Evolutionary conservation across 345 rosid genomes (phyloP), one percentile per base, ranked within the genome.

Genomic region (Euphorbia pulcherrima): DNA sequence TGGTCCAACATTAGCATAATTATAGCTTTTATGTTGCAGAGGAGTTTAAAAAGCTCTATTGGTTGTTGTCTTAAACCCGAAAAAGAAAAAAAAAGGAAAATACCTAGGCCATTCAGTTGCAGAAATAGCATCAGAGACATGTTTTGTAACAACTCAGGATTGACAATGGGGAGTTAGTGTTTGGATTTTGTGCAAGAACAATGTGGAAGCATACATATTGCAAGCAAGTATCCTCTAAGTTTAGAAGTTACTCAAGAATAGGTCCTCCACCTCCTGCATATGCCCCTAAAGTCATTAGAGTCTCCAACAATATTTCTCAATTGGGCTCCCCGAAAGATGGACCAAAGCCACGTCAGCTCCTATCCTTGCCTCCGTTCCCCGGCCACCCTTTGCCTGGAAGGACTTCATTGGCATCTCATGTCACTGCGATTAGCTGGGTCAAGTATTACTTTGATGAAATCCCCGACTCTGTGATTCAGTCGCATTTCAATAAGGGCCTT

Each of bases 361-460:
- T 90, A 59, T 90, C 89, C 2, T 77, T 90, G 75, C 98, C 97
- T 23, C 86, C 93, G 4, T 92, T 92, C 71, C 97, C 96, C 0
- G 80, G 86, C 9, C 73, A 61, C 60, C 90, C 86, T 47, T 77
- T 92, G 62, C 90, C 84, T 2, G 92, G 82, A 17, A 84, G 74
- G 77, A 69, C 44, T 39, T 63, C 78, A 6, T 37, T 28, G 3
- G 77, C 44, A 21, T 64, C 48, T 17, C 87, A 56, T 47, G 83
- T 88, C 69, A 92, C 97, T 0, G 96, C 90, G n/a, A 83, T 92
- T 30, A 90, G 84, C 64, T 92, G 98, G 98, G 75, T 88, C 52
- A 90, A 87, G 71, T 87, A 92, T 56, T 90, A 88, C 78, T 88
- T 92, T 24, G 79, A 83, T 65, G 93, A 91, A 41, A 80, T 83